Base-by-base conservation (phyloP, 2,329 filamentous ascomycete genomes). In the Fusarium sp. region DNA sequence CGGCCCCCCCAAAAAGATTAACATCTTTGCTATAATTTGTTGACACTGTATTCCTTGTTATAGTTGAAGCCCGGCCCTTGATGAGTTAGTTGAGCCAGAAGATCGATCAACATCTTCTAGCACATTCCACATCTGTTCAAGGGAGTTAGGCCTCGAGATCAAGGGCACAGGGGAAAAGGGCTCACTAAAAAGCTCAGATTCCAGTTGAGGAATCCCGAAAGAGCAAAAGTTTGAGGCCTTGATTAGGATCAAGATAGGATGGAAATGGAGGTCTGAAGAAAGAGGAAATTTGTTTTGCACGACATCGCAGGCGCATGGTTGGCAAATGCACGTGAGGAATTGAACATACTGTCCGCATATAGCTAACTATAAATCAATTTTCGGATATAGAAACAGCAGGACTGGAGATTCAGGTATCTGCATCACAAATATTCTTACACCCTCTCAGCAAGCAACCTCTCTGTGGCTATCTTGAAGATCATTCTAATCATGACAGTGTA, bases 81-180 rank as follows among this genome's bases (percentile, higher is more conserved):
- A n/a, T n/a, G n/a, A n/a, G n/a, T n/a, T n/a, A n/a, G n/a, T n/a
- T n/a, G n/a, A n/a, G n/a, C n/a, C n/a, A n/a, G n/a, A n/a, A n/a
- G n/a, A n/a, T n/a, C n/a, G n/a, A n/a, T 50, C 75, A 13, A 65
- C 59, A 50, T 71, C 48, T 57, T 79, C 72, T 24, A 76, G n/a
- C 13, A 78, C 57, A 59, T 79, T 71, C 75, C 77, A 78, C 75
- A 78, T 77, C 77, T 78, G 52, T 27, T 39, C 6, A 37, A 2
- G 8, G 2, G 22, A 7, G 50, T 6, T 24, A 48, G 22, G 13
- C 5, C 11, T 48, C 14, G 13, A 24, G 13, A 24, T 20, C 4
- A 11, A 7, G 43, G 2, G 11, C 13, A 22, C n/a, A 22, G 43
- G 20, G 20, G n/a, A 48, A 24, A 24, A 18, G 2, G 16, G 18